Base-by-base conservation (phyloP, 257 asterid species). In the Mitragyna speciosa region DNA sequence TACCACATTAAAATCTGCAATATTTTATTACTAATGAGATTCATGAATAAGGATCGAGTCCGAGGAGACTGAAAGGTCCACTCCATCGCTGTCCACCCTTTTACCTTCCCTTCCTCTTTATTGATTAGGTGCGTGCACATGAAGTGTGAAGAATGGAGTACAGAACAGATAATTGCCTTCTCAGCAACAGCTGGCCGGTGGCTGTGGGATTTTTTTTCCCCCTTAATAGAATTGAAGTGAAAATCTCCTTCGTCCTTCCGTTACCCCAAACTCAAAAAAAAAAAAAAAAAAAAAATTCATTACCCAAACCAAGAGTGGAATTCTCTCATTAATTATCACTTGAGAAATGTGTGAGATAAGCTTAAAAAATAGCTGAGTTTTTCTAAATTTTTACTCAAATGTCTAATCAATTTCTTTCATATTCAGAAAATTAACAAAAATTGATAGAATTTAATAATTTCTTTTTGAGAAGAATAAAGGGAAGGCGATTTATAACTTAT, bases 171-270 rank as follows among this genome's bases (percentile, higher is more conserved):
- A 9, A 22, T 76, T 61, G 72, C 71, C 66, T 78, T 19, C 73
- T 76, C 73, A 65, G 22, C 12, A 28, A 54, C 65, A 67, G 80
- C 82, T 78, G 82, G 68, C 71, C 36, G 17, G 56, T 43, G 73
- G 9, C 31, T 19, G 54, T 69, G 73, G 7, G 70, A 64, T 64
- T 20, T 64, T 10, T 64, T 64, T 36, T 36, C 2, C 4, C 4
- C 41, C 41, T 36, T 36, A 36, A 36, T 4, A 52, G 59, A 52
- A 52, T 52, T 52, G 17, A 15, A 15, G 59, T 20, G 15, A 14
- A 2, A 52, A 15, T 2, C 59, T 22, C 6, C 17, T 52, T 51
- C 24, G 41, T 36, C n/a, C n/a, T n/a, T n/a, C n/a, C n/a, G n/a
- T n/a, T n/a, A n/a, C n/a, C n/a, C n/a, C n/a, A n/a, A n/a, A n/a